Percentiles rank a stretch among this genome's conserved stretches.
These are phyloP conservation scores for Saccharata proteae DNA, from an alignment of 2,329 filamentous ascomycete genomes.

Conservation along the genomic window DNA sequence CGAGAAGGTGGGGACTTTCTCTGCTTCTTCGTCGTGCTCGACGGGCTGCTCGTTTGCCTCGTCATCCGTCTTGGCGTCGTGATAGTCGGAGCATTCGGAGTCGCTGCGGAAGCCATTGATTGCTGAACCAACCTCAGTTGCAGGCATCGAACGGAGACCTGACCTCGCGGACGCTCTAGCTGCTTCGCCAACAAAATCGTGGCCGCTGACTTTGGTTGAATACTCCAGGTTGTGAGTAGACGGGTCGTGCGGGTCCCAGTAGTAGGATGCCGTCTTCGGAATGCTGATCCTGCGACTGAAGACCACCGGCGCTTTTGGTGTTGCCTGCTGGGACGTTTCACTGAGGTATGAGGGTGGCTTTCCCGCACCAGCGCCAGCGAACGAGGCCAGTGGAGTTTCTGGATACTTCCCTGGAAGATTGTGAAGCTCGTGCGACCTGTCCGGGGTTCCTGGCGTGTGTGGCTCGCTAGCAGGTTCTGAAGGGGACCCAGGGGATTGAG, in stretches of 20 bases:
- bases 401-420: too few species aligned
- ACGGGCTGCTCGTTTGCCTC: constrained; percentile 3
- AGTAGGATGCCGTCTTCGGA: constrained; percentile 32
- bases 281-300: constrained; percentile 34
- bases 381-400: too few species aligned
- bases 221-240: constrained; percentile 35
- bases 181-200: constrained; percentile 24
- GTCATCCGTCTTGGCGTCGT: background rate
- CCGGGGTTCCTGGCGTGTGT: constrained; percentile 18
- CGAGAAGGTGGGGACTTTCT: background rate
- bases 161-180: constrained; percentile 10
- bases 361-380: too few species aligned
- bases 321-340: constrained; percentile 17
- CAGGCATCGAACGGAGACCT: constrained; percentile 2
- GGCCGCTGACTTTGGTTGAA: constrained; percentile 32
- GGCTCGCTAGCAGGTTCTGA: constrained; percentile 24
- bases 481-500: constrained; percentile 25
- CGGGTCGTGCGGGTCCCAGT: constrained; percentile 30
- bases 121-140: constrained; percentile 4
- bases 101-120: background rate
- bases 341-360: background rate
- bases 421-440: background rate
- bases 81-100: constrained; percentile 1
- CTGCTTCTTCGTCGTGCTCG: constrained; percentile 1
- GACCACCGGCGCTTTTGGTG: constrained; percentile 22